Base-by-base conservation (phyloP, 306 rosid genomes). In the Acacia confusa region DNA sequence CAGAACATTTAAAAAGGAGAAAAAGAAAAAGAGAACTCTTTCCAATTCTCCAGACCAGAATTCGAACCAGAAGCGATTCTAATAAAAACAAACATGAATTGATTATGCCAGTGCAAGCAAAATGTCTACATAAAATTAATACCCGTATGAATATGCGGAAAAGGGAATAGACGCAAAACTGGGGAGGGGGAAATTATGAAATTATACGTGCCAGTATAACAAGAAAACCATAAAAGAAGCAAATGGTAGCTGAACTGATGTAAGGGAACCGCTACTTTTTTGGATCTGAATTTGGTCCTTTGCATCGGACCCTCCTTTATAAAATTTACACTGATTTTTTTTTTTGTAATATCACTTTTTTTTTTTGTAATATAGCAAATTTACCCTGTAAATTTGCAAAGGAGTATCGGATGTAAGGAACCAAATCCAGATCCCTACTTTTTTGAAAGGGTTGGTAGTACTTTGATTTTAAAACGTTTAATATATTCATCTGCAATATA, bases 361-460 rank as follows among this genome's bases (percentile, higher is more conserved):
- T n/a, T n/a, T n/a, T n/a, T n/a, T n/a, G n/a, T n/a, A n/a, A n/a
- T n/a, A n/a, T n/a, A n/a, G n/a, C n/a, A n/a, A n/a, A n/a, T n/a
- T n/a, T n/a, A n/a, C n/a, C n/a, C n/a, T n/a, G n/a, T n/a, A n/a
- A n/a, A n/a, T n/a, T n/a, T n/a, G n/a, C n/a, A n/a, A n/a, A n/a
- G n/a, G n/a, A n/a, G n/a, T n/a, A n/a, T n/a, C n/a, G n/a, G n/a
- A n/a, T n/a, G n/a, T n/a, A n/a, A n/a, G n/a, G n/a, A n/a, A n/a
- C n/a, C n/a, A n/a, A n/a, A n/a, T n/a, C n/a, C n/a, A n/a, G n/a
- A n/a, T n/a, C n/a, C n/a, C 24, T 16, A 61, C 30, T 68, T 68
- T 68, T 40, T 20, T 53, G 40, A n/a, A 82, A 82, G 66, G 38
- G 34, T 6, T 66, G 70, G 77, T 48, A 8, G 60, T 16, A 55